A percentile compares a stretch with the other conserved stretches of the same genome.
Conservation (phyloP, 495 filamentous ascomycete species). For the Lasiosphaeria ovina region DNA sequence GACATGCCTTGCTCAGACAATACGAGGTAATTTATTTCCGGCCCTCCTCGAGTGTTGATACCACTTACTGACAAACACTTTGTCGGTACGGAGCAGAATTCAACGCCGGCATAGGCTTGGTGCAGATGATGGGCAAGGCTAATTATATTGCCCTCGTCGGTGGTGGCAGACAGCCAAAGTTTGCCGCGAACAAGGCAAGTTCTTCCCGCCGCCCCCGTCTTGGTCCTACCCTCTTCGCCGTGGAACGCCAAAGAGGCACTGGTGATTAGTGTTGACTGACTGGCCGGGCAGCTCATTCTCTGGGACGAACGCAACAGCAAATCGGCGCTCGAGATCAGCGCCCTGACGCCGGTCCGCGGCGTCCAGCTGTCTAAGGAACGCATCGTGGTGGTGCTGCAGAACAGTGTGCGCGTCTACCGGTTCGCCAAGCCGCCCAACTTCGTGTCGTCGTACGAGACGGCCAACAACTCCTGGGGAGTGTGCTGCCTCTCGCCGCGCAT, state of each 20-base stretch:
- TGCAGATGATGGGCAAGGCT: constrained; percentile 82
- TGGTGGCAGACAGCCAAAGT: constrained; percentile 83
- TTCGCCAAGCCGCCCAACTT: constrained; percentile 75
- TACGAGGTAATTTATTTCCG: constrained; percentile 37
- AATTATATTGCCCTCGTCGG: constrained; percentile 90
- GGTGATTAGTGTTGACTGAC: constrained; percentile 11
- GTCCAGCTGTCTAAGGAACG: constrained; percentile 74
- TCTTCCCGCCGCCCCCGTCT: too few relatives aligned
- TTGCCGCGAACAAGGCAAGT: constrained; percentile 78
- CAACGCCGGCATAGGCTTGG: constrained; percentile 78
- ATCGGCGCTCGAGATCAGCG: constrained; percentile 57
- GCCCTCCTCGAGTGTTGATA: constrained; percentile 6
- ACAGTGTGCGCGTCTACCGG: constrained; percentile 77
- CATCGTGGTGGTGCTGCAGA: constrained; percentile 78
- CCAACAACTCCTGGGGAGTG: constrained; percentile 80
- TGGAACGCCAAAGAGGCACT: too few relatives aligned
- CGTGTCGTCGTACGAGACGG: constrained; percentile 75
- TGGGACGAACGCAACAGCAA: constrained; percentile 88
- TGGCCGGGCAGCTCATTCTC: constrained; percentile 63
- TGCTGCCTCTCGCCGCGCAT: constrained; percentile 71
- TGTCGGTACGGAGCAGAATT: constrained; percentile 55
- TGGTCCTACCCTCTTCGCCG: constrained; percentile 4
- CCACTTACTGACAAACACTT: not conserved
- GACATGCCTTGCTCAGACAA: constrained; percentile 68
- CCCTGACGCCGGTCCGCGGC: constrained; percentile 65